Base-by-base conservation (phyloP, 2,329 filamentous ascomycete species). In the Ophiostoma novo-ulmi region DNA sequence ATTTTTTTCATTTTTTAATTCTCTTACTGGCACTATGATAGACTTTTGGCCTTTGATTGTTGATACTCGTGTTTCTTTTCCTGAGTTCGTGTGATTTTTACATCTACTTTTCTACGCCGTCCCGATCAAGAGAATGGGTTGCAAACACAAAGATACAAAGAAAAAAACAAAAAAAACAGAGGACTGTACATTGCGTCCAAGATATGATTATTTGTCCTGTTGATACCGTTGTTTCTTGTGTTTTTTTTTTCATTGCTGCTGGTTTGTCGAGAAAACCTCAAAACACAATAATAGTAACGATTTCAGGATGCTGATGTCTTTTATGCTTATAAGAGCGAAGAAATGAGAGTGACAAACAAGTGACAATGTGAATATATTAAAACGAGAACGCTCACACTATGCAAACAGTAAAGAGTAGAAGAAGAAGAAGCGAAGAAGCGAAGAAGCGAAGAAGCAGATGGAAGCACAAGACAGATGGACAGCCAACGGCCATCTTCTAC, bases 371-470 rank as follows among this genome's bases (percentile, higher is more conserved):
- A 48, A 63, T 63, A 35, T 63, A 35, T 63, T 35, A 36, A 35
- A 63, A 63, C 13, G 22, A 26, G 31, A 63, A 35, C 58, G 22
- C 55, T 26, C 22, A 52, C 17, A 61, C 26, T 61, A 22, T 61
- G n/a, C 55, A 61, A 61, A 61, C 22, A 31, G 10, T 31, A 61
- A 61, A 61, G 44, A 39, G 38, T 39, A 63, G 36, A 63, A 63
- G 20, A n/a, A 55, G 22, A 26, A 55, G 26, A 63, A 63, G 11
- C 26, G 10, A 52, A 55, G 35, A n/a, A n/a, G 48, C 36, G 52
- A 22, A 65, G 36, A 38, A 36, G 11, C 38, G 52, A 22, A 65
- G 36, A 38, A 36, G 8, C 17, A 22, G 22, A 48, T 17, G 20
- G 17, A 17, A 48, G 44, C 39, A 44, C 39, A 44, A 10, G 14